phyloP scores from a whole-genome alignment of 2,329 filamentous ascomycete genomes.

The Furcasterigmium sp. region DNA sequence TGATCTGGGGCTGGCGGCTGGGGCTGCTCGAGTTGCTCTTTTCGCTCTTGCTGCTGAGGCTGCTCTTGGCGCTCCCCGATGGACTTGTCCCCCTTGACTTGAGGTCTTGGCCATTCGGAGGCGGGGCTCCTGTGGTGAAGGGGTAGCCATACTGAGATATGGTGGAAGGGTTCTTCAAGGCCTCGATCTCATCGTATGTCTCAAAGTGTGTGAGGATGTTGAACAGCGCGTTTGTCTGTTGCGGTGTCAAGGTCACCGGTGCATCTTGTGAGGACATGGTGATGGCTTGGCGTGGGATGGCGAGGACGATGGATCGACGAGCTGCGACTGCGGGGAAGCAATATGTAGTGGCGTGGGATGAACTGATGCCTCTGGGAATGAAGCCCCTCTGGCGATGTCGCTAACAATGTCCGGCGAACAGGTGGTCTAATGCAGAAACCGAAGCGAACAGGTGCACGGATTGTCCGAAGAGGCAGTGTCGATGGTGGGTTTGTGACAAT shows the following conservation, averaged over 20 bases:
- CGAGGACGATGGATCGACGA: no score
- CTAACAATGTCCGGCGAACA: no score
- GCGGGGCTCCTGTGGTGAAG: constrained; percentile 35
- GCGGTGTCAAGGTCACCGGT: constrained; percentile 19
- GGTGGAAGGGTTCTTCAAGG: constrained; percentile 60
- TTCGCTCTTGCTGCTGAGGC: constrained; percentile 5
- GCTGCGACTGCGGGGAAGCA: no score
- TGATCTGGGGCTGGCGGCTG: constrained; percentile 1
- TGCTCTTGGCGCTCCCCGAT: background rate
- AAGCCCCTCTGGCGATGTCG: no score
- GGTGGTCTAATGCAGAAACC: background rate
- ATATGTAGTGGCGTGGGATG: no score
- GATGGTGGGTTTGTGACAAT: background rate
- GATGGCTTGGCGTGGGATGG: no score
- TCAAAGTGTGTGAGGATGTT: constrained; percentile 56
- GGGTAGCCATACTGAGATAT: constrained; percentile 67
- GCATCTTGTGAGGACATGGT: constrained; percentile 4
- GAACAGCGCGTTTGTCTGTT: constrained; percentile 48
- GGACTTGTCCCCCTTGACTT: background rate
- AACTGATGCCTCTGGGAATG: no score
- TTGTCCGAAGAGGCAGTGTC: background rate
- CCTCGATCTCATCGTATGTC: constrained; percentile 64
- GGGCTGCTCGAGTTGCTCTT: constrained; percentile 18
- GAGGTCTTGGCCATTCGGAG: background rate
- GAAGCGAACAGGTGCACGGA: background rate